These are phyloP conservation scores for Komagataella phaffii DNA, from an alignment of 805 yeast species.

Conservation along the genomic window DNA sequence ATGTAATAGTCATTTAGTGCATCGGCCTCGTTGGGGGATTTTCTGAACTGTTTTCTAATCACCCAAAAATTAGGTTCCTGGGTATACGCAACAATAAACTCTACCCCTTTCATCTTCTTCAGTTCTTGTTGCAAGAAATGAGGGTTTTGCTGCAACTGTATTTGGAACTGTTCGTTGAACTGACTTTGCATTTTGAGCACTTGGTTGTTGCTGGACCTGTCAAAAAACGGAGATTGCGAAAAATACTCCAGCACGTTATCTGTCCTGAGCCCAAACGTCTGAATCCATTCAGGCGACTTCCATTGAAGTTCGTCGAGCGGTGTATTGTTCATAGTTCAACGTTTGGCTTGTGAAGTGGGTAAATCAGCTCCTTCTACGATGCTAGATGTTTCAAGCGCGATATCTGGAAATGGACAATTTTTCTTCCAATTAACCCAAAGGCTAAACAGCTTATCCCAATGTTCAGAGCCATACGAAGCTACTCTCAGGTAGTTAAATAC, in stretches of 20 bases:
- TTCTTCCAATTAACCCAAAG: neutral
- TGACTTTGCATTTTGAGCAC: slow-evolving; percentile 92
- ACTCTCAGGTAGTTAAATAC: slow-evolving; percentile 1
- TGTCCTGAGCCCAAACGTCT: slow-evolving; percentile 71
- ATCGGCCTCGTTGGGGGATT: slow-evolving; percentile 33
- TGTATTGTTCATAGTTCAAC: slow-evolving; percentile 6
- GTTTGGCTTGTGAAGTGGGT: neutral
- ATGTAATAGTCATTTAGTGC: slow-evolving; percentile 72
- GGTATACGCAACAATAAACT: slow-evolving; percentile 61
- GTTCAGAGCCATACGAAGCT: neutral
- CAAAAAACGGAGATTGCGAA: slow-evolving; percentile 89
- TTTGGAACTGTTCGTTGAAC: slow-evolving; percentile 39
- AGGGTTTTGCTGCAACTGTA: slow-evolving; percentile 12
- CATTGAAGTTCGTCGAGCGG: slow-evolving; percentile 84
- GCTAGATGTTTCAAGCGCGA: neutral
- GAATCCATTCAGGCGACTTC: slow-evolving; percentile 97
- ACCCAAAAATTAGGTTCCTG: slow-evolving; percentile 93
- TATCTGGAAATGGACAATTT: neutral
- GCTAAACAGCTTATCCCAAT: too few species aligned
- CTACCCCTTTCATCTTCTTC: slow-evolving; percentile 70
- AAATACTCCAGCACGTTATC: slow-evolving; percentile 90
- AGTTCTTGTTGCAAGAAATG: slow-evolving; percentile 32
- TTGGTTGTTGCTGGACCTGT: slow-evolving; percentile 87
- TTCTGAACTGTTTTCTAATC: slow-evolving; percentile 66
- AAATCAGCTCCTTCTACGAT: neutral